phyloP scores from a whole-genome alignment of 768 basidiomycete species.

The Termitomyces sp. region DNA sequence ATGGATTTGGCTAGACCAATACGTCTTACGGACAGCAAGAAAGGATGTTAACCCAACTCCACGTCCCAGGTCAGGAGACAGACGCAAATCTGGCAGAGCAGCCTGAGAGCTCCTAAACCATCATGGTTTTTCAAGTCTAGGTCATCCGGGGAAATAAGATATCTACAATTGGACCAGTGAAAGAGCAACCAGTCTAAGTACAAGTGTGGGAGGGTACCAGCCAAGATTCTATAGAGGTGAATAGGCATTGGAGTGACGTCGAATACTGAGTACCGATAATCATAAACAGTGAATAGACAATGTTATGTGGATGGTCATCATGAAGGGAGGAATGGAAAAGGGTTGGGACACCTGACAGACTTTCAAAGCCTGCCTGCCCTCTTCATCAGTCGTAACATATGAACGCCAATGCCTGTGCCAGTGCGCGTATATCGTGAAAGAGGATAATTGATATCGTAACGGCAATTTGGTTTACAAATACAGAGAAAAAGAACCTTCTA shows the following conservation, averaged over 20 bases:
- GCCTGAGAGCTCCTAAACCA: not conserved
- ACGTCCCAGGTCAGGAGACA: not conserved
- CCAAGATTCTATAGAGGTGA: constrained; percentile 1
- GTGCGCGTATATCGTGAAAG: not conserved
- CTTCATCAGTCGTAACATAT: constrained; percentile 3
- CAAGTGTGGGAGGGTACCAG: not conserved
- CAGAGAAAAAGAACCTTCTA: constrained; percentile 13
- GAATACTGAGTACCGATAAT: constrained; percentile 5
- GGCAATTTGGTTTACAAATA: constrained; percentile 10
- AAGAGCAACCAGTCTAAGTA: not conserved
- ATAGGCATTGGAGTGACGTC: not conserved
- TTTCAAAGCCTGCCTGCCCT: constrained; percentile 10
- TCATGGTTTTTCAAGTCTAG: not conserved
- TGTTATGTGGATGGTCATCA: not conserved
- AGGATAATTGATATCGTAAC: constrained; percentile 1
- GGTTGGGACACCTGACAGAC: not conserved
- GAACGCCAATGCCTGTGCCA: not conserved
- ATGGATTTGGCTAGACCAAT: not conserved
- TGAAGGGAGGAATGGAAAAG: constrained; percentile 5
- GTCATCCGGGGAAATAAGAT: not conserved
- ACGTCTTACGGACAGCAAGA: not conserved
- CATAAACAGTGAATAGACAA: not conserved
- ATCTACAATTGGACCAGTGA: not conserved
- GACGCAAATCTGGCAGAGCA: not conserved
- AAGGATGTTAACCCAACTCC: not conserved